phyloP scores from a whole-genome alignment of 768 basidiomycete species.

The Xerocomus spinulosus region DNA sequence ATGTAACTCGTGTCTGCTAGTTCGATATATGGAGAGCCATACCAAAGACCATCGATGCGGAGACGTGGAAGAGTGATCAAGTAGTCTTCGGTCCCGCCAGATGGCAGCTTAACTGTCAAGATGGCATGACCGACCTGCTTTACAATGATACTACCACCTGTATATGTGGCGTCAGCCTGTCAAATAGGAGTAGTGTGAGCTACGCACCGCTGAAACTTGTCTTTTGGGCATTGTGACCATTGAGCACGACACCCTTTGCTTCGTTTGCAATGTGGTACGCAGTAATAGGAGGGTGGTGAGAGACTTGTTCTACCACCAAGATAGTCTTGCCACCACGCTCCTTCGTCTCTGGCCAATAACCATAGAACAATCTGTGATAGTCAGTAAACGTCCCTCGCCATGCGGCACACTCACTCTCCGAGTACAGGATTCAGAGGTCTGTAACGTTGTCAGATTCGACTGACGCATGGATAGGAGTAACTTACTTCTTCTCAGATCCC shows the following conservation, averaged over 20 bases:
- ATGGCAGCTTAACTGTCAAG: constrained; percentile 60
- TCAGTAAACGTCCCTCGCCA: background rate
- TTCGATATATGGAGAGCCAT: constrained; percentile 89
- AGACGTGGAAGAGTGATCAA: constrained; percentile 90
- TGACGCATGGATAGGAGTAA: constrained; percentile 5
- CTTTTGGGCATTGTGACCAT: constrained; percentile 93
- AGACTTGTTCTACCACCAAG: constrained; percentile 91
- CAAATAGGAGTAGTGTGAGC: background rate
- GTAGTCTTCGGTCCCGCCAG: constrained; percentile 62
- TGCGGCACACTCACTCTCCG: constrained; percentile 66
- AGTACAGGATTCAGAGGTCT: constrained; percentile 96
- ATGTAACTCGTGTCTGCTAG: constrained; percentile 81
- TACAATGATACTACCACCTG: constrained; percentile 76
- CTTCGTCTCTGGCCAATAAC: constrained; percentile 70
- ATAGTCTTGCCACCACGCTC: constrained; percentile 73
- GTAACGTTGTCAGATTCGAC: constrained; percentile 10
- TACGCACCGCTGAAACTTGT: constrained; percentile 78
- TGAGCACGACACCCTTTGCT: constrained; percentile 66
- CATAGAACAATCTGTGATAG: constrained; percentile 70
- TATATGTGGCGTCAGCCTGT: constrained; percentile 5
- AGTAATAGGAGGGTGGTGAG: constrained; percentile 89
- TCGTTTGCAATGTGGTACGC: constrained; percentile 85
- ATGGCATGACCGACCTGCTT: constrained; percentile 95
- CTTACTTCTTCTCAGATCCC: constrained; percentile 96
- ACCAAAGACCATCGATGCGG: constrained; percentile 92